Evolutionary conservation across 31 red algal genomes (phyloP).

Genomic region (Asparagopsis taxiformis): DNA sequence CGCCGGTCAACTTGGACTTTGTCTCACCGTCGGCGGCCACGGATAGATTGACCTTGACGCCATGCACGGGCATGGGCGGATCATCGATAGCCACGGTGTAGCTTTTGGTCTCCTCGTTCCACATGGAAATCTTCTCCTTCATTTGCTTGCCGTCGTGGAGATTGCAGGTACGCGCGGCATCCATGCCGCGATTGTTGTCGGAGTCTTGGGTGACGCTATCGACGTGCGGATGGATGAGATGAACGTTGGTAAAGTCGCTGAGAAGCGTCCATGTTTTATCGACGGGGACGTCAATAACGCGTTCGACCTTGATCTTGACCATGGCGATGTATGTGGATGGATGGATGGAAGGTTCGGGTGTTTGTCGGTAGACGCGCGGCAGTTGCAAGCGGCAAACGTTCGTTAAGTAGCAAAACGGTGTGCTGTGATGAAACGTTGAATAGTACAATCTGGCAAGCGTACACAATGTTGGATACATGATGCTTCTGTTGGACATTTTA

Average conservation of each 20-base stretch:
- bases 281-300: constrained; percentile 12
- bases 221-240: constrained; percentile 26
- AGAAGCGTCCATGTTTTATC: constrained; percentile 18
- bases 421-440: too few relatives aligned
- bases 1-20: constrained; percentile 2
- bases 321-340: neutral
- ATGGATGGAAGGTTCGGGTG: neutral
- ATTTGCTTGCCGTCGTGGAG: constrained; percentile 19
- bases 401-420: too few relatives aligned
- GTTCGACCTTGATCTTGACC: constrained; percentile 4
- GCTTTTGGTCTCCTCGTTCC: constrained; percentile 6
- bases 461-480: too few relatives aligned
- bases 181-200: neutral
- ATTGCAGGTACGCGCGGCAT: constrained; percentile 6
- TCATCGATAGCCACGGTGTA: constrained; percentile 8
- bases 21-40: constrained; percentile 2
- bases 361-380: too few relatives aligned
- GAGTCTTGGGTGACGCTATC: constrained; percentile 7
- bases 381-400: too few relatives aligned
- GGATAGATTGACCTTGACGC: neutral
- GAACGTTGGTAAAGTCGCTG: constrained; percentile 20
- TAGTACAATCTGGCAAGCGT: too few relatives aligned
- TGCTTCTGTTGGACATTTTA: too few relatives aligned
- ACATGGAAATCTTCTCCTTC: constrained; percentile 6
- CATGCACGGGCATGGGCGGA: neutral